These are phyloP conservation scores for Graphilbum ipis-grandicollis DNA, from an alignment of 2,329 filamentous ascomycete species.

Conservation along the genomic window DNA sequence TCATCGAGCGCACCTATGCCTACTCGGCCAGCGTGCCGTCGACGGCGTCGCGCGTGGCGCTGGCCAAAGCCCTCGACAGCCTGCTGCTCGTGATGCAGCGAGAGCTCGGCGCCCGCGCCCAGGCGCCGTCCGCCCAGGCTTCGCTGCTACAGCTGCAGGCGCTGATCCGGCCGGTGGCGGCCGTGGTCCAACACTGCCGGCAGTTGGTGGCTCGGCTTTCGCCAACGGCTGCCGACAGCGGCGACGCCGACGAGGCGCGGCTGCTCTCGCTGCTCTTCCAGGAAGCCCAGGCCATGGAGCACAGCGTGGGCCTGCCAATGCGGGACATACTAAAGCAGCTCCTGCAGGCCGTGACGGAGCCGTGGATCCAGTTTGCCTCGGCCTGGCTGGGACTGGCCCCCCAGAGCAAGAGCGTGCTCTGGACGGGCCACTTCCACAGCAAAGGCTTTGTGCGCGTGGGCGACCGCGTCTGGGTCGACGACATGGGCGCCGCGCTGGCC, in stretches of 20 bases:
- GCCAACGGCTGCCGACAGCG: constrained; percentile 17
- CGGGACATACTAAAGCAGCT: constrained; percentile 50
- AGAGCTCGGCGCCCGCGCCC: constrained; percentile 26
- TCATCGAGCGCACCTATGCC: constrained; percentile 26
- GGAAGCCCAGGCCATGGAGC: constrained; percentile 44
- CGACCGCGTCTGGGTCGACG: constrained; percentile 35
- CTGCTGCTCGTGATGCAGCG: constrained; percentile 31
- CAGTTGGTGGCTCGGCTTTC: constrained; percentile 29
- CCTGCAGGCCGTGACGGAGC: constrained; percentile 22
- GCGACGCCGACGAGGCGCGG: too few relatives aligned
- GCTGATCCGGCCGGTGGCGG: constrained; percentile 26
- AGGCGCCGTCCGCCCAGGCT: constrained; percentile 19
- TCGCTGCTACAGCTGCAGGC: constrained; percentile 37
- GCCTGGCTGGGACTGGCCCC: constrained; percentile 58
- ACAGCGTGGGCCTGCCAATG: constrained; percentile 42
- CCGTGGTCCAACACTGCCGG: constrained; percentile 33
- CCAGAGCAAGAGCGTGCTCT: constrained; percentile 23
- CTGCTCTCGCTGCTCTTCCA: constrained; percentile 44
- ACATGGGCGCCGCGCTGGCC: constrained; percentile 37
- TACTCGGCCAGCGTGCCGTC: constrained; percentile 19
- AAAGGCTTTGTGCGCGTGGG: constrained; percentile 46
- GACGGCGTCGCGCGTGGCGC: constrained; percentile 30
- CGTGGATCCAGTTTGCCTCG: constrained; percentile 28
- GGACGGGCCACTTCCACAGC: constrained; percentile 12
- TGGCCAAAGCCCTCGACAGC: constrained; percentile 30